A percentile compares a stretch with the other conserved stretches of the same genome.
These are phyloP conservation scores for Euryodendron excelsum DNA, from an alignment of 148 eudicot genomes.

Conservation along the genomic window DNA sequence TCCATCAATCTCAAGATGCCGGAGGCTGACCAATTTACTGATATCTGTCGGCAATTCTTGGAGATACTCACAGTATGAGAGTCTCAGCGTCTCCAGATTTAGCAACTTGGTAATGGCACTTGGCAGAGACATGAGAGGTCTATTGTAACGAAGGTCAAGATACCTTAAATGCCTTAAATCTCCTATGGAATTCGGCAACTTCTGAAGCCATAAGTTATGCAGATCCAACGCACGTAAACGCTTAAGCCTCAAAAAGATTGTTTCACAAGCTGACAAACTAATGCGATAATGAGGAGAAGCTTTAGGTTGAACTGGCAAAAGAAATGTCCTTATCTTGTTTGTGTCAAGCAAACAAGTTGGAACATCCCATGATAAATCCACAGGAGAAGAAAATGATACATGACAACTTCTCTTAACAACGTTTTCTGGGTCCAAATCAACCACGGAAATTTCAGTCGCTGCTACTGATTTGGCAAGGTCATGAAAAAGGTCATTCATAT, in stretches of 20 bases:
- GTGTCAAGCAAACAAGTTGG: background rate
- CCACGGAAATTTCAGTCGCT: conserved; percentile 9
- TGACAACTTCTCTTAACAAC: conserved; percentile 16
- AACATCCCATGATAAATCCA: background rate
- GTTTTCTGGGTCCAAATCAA: background rate
- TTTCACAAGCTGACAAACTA: background rate
- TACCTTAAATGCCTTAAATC: conserved; percentile 35
- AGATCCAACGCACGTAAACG: conserved; percentile 33
- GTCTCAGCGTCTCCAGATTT: conserved; percentile 28
- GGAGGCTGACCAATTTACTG: conserved; percentile 12
- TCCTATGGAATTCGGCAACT: conserved; percentile 25
- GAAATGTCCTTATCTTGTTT: conserved; percentile 16
- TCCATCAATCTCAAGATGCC: conserved; percentile 11
- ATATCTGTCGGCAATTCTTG: conserved; percentile 18
- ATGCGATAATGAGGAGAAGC: background rate
- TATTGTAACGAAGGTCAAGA: conserved; percentile 26
- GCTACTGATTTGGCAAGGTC: conserved; percentile 43
- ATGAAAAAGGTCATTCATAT: conserved; percentile 45
- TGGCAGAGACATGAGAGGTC: conserved; percentile 2
- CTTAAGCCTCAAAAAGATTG: conserved; percentile 4
- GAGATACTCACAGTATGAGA: background rate
- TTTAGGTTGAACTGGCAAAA: conserved; percentile 4
- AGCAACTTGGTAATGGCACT: conserved; percentile 26
- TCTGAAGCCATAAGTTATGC: background rate
- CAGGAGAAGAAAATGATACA: conserved; percentile 9